Conservation (phyloP, 805 yeast species). For the Trichomonascus vanleenenianus region DNA sequence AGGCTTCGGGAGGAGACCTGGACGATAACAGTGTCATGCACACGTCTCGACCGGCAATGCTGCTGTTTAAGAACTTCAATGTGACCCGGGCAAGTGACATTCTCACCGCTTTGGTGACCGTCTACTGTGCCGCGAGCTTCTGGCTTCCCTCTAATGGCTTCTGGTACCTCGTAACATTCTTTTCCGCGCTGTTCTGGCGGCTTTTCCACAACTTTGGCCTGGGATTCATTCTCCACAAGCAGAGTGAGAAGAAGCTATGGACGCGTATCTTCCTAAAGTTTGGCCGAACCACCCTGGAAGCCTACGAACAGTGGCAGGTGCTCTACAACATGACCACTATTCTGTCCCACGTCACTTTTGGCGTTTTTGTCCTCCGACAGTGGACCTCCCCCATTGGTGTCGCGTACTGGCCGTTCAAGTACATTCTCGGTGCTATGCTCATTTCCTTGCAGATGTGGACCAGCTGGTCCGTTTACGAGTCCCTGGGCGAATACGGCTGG, state of each 20-base stretch:
- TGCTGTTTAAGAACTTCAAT: constrained; percentile 57
- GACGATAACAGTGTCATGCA: constrained; percentile 3
- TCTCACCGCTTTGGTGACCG: constrained; percentile 34
- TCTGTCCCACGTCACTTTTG: constrained; percentile 49
- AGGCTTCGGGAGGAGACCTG: background rate
- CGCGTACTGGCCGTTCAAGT: constrained; percentile 35
- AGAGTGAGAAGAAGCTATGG: constrained; percentile 53
- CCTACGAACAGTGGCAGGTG: constrained; percentile 67
- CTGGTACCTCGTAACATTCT: constrained; percentile 29
- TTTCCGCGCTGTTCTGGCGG: constrained; percentile 41
- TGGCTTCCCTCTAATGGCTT: constrained; percentile 26
- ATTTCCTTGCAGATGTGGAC: constrained; percentile 61
- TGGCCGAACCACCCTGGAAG: constrained; percentile 55
- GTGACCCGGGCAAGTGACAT: constrained; percentile 56
- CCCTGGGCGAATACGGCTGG: constrained; percentile 84
- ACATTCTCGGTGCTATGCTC: constrained; percentile 52
- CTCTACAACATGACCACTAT: constrained; percentile 47
- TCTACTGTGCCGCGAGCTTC: constrained; percentile 35
- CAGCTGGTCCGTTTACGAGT: constrained; percentile 55
- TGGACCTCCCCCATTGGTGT: constrained; percentile 21
- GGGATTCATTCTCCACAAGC: constrained; percentile 45
- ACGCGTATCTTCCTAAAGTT: constrained; percentile 57
- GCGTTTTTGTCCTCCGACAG: constrained; percentile 28
- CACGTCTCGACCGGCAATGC: constrained; percentile 30
- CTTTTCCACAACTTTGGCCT: constrained; percentile 43